Conservation (phyloP, 306 rosid species). For the Biancaea sappan region DNA sequence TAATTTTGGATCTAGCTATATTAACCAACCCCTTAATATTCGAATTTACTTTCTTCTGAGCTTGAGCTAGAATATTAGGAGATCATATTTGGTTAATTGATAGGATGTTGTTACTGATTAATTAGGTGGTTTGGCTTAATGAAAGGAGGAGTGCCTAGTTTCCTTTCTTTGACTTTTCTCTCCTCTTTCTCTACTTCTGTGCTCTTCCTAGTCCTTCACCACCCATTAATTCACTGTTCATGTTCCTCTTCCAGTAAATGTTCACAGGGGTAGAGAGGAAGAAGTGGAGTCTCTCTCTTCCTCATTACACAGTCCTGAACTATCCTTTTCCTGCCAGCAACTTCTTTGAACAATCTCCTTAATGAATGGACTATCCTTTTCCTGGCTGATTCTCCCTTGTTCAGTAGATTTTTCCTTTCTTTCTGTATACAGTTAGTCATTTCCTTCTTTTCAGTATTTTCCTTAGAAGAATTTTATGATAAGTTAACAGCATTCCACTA, state of each 20-base stretch:
- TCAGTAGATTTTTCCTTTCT: not conserved
- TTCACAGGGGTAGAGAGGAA: not conserved
- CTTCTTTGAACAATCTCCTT: not conserved
- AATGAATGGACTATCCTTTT: not conserved
- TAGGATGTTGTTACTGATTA: not conserved
- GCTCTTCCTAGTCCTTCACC: not conserved
- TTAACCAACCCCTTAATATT: not conserved
- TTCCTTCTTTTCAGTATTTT: not conserved
- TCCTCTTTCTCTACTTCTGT: not conserved
- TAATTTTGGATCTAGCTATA: not conserved
- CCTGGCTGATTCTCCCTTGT: not conserved
- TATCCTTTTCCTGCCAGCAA: not conserved
- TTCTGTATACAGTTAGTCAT: not conserved
- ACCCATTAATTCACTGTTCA: not conserved
- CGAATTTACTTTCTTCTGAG: not conserved
- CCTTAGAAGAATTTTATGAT: not conserved
- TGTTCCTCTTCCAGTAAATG: not conserved
- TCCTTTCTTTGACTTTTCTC: not conserved
- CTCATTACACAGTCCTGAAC: too few species aligned
- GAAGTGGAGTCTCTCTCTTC: not conserved
- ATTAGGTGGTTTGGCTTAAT: not conserved
- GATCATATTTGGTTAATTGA: not conserved
- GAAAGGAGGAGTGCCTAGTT: not conserved
- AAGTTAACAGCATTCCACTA: conserved; percentile 11
- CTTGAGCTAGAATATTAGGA: not conserved